Base-by-base conservation (phyloP, 495 filamentous ascomycete species). In the Trichoderma asperelloides region DNA sequence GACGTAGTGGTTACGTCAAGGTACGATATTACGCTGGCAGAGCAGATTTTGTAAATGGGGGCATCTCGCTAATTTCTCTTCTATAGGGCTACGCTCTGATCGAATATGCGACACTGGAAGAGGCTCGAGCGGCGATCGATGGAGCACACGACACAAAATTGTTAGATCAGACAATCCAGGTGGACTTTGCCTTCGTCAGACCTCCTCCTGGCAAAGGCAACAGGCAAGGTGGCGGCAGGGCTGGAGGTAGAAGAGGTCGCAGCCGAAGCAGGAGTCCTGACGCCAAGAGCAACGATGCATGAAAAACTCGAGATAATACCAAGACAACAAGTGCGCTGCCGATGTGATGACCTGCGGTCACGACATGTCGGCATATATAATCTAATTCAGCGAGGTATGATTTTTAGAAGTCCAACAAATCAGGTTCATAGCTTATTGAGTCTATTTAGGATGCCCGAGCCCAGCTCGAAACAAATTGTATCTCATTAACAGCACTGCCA, bases 1-100 rank as follows among this genome's bases (percentile, higher is more conserved):
- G 96, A 60, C 84, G 96, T 74, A 97, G 92, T 27, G 96, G 96
- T 77, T 99, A 98, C 74, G 96, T 97, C 69, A 99, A 98, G 91
- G 95, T 94, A 76, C 25, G 84, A 75, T 68, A 13, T 28, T 33
- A 21, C 40, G 8, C 6, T 33, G 62, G 18, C 13, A 43, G 21
- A 13, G 33, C 13, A 30, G 8, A 25, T 9, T 3, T 28, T 33
- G 55, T 13, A 30, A 15, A 60, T 25, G 41, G 49, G 49, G 39
- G 28, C 27, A 7, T 3, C 33, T 37, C 33, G 33, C 51, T 67
- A 30, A 47, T 25, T 28, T 6, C 11, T 39, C 1, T 16, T 37
- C n/a, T 5, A 37, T 74, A 97, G 93, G 93, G 93, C 69, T 97
- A 97, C 76, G 92, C 89, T 18, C 82, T 97, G 70, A 95, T 97